A percentile compares a stretch with the other conserved stretches of the same genome.
Conservation (phyloP, 441 rosid genomes). For the Hypseocharis bilobata region DNA sequence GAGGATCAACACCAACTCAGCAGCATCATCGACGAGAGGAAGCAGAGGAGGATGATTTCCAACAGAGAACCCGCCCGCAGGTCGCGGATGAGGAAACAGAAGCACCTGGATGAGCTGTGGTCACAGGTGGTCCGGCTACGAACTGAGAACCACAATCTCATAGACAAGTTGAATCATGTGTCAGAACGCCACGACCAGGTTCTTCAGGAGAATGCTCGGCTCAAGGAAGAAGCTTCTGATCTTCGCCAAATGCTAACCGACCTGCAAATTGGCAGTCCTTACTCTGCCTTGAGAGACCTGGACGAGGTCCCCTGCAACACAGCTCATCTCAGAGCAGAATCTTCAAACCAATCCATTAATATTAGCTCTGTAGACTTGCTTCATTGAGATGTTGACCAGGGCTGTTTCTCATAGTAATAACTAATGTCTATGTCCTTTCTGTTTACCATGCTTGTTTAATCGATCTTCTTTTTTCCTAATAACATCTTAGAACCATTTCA, state of each 20-base stretch:
- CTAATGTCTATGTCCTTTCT: constrained; percentile 7
- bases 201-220: constrained; percentile 56
- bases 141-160: constrained; percentile 49
- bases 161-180: constrained; percentile 53
- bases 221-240: constrained; percentile 71
- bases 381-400: constrained; percentile 20
- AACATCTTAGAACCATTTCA: constrained; percentile 19
- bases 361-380: constrained; percentile 39
- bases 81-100: constrained; percentile 71
- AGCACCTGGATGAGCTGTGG: constrained; percentile 70
- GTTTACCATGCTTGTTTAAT: constrained; percentile 21
- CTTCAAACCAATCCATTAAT: constrained; percentile 34
- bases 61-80: constrained; percentile 69
- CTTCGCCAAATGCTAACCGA: constrained; percentile 57
- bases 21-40: constrained; percentile 56
- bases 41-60: constrained; percentile 60
- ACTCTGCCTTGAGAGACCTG: constrained; percentile 32
- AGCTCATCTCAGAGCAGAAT: constrained; percentile 38
- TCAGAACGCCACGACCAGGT: constrained; percentile 52
- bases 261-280: constrained; percentile 44
- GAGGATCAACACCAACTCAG: constrained; percentile 45
- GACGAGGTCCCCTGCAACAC: constrained; percentile 41
- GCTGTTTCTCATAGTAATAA: constrained; percentile 14
- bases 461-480: constrained; percentile 22
- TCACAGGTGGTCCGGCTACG: constrained; percentile 56